Evolutionary conservation across 306 rosid species (phyloP).

Genomic region (Purshia tridentata): DNA sequence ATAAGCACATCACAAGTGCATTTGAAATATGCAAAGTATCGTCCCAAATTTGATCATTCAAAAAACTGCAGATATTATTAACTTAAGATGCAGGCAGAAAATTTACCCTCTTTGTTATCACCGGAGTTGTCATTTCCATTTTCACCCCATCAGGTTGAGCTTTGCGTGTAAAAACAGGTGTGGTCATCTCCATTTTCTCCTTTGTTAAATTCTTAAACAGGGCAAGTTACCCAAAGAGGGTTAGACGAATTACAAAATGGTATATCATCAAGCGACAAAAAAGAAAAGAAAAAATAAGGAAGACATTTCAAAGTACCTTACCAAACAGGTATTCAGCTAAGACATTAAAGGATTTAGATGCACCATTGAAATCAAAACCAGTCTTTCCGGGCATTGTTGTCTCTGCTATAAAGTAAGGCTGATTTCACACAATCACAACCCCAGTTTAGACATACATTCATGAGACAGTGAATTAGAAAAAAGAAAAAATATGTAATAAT

Average conservation of each 20-base stretch:
- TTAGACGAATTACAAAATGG: slow-evolving; percentile 8
- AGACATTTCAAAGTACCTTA: slow-evolving; percentile 58
- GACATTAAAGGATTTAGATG: slow-evolving; percentile 80
- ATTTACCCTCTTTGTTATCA: slow-evolving; percentile 69
- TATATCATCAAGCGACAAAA: neutral
- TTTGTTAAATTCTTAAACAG: slow-evolving; percentile 58
- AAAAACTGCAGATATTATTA: slow-evolving; percentile 10
- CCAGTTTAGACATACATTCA: neutral
- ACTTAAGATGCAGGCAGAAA: slow-evolving; percentile 22
- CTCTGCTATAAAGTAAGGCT: slow-evolving; percentile 89
- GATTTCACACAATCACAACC: slow-evolving; percentile 26
- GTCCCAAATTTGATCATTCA: neutral
- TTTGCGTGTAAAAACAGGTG: slow-evolving; percentile 80
- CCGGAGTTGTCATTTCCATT: slow-evolving; percentile 97
- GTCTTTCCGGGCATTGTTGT: slow-evolving; percentile 84
- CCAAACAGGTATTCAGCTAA: slow-evolving; percentile 93
- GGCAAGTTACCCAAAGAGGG: slow-evolving; percentile 15
- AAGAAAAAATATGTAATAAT: neutral
- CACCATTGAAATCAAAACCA: slow-evolving; percentile 77
- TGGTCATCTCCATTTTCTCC: slow-evolving; percentile 95
- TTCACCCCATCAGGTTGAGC: slow-evolving; percentile 62
- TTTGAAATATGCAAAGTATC: slow-evolving; percentile 1
- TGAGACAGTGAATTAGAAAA: too few species aligned
- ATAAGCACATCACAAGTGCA: neutral
- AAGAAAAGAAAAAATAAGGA: neutral